These are phyloP conservation scores for Diaporthe humulicola DNA, from an alignment of 2,329 filamentous ascomycete species.

Conservation along the genomic window DNA sequence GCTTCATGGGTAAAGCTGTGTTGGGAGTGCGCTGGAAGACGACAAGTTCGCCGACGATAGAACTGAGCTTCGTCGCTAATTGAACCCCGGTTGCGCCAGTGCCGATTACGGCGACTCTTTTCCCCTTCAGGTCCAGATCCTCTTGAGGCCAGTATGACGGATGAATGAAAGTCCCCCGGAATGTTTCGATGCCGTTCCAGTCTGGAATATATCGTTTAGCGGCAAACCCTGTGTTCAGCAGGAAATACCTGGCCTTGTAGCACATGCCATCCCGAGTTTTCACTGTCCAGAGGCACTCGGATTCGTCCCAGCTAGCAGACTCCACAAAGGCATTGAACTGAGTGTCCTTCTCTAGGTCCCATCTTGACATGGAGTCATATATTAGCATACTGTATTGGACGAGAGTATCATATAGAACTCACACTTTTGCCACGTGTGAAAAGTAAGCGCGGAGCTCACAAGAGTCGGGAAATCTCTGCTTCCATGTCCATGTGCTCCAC, in stretches of 20 bases:
- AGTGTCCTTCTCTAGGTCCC: slow-evolving; percentile 34
- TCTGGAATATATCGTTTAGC: slow-evolving; percentile 35
- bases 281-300: slow-evolving; percentile 29
- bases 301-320: slow-evolving; percentile 25
- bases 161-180: slow-evolving; percentile 31
- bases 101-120: slow-evolving; percentile 32
- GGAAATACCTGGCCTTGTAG: slow-evolving; percentile 31
- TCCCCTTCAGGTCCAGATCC: slow-evolving; percentile 14
- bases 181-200: slow-evolving; percentile 29
- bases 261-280: neutral
- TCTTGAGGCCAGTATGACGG: slow-evolving; percentile 31
- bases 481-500: slow-evolving; percentile 34
- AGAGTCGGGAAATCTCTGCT: slow-evolving; percentile 30
- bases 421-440: slow-evolving; percentile 26
- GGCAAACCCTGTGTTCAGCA: slow-evolving; percentile 32
- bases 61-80: slow-evolving; percentile 18
- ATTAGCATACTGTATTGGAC: neutral
- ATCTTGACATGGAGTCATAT: neutral
- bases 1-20: slow-evolving; percentile 65
- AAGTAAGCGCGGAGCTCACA: slow-evolving; percentile 34
- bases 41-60: slow-evolving; percentile 50
- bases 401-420: neutral
- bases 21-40: slow-evolving; percentile 70
- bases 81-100: slow-evolving; percentile 35
- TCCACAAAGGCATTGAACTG: slow-evolving; percentile 22